phyloP scores from a whole-genome alignment of 2,329 filamentous ascomycete genomes.

The Fusarium tupiense region DNA sequence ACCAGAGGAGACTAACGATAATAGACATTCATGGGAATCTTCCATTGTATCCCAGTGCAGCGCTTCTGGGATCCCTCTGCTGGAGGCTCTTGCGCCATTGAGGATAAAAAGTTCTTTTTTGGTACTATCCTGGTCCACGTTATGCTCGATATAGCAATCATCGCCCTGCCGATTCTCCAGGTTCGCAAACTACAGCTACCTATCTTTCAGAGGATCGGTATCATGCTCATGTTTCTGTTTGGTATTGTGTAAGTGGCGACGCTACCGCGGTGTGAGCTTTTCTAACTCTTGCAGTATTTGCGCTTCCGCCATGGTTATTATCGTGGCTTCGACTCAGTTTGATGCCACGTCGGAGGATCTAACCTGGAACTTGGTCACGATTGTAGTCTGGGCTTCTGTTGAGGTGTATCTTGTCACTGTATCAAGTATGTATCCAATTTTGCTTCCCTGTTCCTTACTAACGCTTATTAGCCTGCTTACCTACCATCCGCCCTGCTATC shows the following conservation, averaged over 20 bases:
- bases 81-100: conserved; percentile 21
- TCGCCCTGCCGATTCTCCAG: conserved; percentile 45
- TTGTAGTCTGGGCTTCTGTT: conserved; percentile 39
- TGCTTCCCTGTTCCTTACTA: fast-evolving
- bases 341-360: conserved; percentile 28
- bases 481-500: conserved; percentile 33
- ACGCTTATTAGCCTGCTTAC: conserved; percentile 24
- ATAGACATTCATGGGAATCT: conserved; percentile 29
- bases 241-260: conserved; percentile 42
- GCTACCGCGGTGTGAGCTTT: fast-evolving
- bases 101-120: conserved; percentile 48
- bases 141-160: conserved; percentile 45
- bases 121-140: conserved; percentile 46
- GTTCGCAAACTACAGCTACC: conserved; percentile 45
- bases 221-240: conserved; percentile 45
- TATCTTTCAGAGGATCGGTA: conserved; percentile 40
- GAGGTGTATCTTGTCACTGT: conserved; percentile 42
- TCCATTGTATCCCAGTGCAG: conserved; percentile 33
- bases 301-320: conserved; percentile 32
- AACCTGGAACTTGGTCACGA: conserved; percentile 36
- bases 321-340: conserved; percentile 25
- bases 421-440: conserved; percentile 12
- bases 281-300: conserved; percentile 23
- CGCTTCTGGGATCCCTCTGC: conserved; percentile 27
- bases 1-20: not conserved